Percentiles rank a stretch among this genome's conserved stretches.
These are phyloP conservation scores for Tolypocladium endophyticum DNA, from an alignment of 2,329 filamentous ascomycete genomes.

Conservation along the genomic window DNA sequence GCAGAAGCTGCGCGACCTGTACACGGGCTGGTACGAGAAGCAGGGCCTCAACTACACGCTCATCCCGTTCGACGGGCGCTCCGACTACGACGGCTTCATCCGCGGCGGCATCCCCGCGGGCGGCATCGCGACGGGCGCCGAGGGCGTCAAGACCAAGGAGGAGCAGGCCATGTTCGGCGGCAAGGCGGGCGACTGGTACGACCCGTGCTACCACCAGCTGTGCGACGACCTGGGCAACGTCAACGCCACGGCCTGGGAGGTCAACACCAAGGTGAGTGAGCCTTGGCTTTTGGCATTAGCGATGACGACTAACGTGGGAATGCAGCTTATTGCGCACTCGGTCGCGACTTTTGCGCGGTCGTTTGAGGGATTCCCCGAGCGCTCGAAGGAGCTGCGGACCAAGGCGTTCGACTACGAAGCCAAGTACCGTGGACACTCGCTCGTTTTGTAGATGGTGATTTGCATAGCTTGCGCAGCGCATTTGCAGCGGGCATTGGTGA, in stretches of 20 bases:
- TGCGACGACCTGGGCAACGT: conserved; percentile 50
- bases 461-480: not conserved
- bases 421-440: conserved; percentile 40
- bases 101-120: conserved; percentile 61
- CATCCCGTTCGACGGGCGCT: conserved; percentile 67
- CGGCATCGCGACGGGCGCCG: conserved; percentile 68
- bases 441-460: conserved; percentile 28
- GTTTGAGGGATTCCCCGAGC: conserved; percentile 54
- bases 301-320: conserved; percentile 7
- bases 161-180: conserved; percentile 63
- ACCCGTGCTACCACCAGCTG: conserved; percentile 51
- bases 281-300: not conserved
- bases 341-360: conserved; percentile 60
- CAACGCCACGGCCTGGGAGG: conserved; percentile 48
- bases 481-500: not conserved
- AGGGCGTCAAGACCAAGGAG: conserved; percentile 61
- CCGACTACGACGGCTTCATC: conserved; percentile 72
- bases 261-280: conserved; percentile 45
- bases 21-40: conserved; percentile 54
- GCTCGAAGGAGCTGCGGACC: conserved; percentile 21
- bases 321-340: conserved; percentile 56
- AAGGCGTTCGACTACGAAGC: conserved; percentile 21
- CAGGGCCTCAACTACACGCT: conserved; percentile 56
- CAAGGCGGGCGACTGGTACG: conserved; percentile 47
- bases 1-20: conserved; percentile 56